Evolutionary conservation across 176 grass and related monocot genomes (phyloP).

Genomic region (Phragmites australis): DNA sequence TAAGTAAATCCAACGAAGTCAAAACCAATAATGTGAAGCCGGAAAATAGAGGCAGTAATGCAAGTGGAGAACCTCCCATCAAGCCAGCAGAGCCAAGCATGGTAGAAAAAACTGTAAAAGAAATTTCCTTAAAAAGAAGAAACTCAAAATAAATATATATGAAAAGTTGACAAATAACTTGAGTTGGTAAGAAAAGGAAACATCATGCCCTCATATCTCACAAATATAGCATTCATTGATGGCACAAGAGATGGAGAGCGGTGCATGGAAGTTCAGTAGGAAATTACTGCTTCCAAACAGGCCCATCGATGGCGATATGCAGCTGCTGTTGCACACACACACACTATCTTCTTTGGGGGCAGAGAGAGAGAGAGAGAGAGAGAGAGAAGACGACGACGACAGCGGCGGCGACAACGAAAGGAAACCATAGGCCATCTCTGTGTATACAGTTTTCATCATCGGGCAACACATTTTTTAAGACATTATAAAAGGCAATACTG

Average conservation of each 20-base stretch:
- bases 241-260: slow-evolving; percentile 2
- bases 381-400: background rate
- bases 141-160: slow-evolving; percentile 10
- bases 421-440: slow-evolving; percentile 26
- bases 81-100: background rate
- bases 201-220: slow-evolving; percentile 13
- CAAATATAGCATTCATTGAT: slow-evolving; percentile 20
- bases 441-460: slow-evolving; percentile 32
- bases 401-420: background rate
- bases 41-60: slow-evolving; percentile 2
- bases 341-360: no score
- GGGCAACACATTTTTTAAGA: slow-evolving; percentile 12
- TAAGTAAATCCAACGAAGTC: background rate
- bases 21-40: background rate
- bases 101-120: slow-evolving; percentile 8
- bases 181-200: background rate
- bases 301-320: background rate
- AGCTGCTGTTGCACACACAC: background rate
- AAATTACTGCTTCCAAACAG: background rate
- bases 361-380: background rate
- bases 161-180: background rate
- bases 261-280: background rate
- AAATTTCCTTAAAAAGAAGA: background rate
- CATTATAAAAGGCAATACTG: background rate
- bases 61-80: background rate